Conservation (phyloP, 805 yeast genomes). For the Candida taoyuanica region DNA sequence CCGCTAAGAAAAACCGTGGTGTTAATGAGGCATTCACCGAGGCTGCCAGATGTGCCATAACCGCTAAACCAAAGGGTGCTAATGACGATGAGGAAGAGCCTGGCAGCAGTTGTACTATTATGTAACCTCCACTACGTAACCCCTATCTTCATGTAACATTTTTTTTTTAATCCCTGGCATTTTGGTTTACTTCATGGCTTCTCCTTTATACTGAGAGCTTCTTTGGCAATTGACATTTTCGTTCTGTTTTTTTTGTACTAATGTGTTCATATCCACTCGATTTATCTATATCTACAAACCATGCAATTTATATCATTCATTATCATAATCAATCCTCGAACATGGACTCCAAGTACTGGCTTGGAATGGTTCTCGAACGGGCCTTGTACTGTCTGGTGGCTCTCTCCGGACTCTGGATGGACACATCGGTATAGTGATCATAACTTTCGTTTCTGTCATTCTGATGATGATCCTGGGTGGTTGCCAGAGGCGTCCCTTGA, state of each 20-base stretch:
- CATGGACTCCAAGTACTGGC: slow-evolving; percentile 47
- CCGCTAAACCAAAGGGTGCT: slow-evolving; percentile 80
- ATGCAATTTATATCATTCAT: too few relatives aligned
- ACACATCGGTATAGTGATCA: slow-evolving; percentile 15
- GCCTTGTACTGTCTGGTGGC: slow-evolving; percentile 16
- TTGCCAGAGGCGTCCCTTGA: neutral
- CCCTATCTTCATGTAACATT: neutral
- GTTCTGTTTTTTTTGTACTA: neutral
- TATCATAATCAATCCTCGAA: slow-evolving; percentile 30
- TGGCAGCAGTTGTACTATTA: slow-evolving; percentile 35
- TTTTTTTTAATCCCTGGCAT: too few relatives aligned
- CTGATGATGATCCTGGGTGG: slow-evolving; percentile 9
- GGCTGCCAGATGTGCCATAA: slow-evolving; percentile 94
- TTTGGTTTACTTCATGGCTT: too few relatives aligned
- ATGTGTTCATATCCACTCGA: too few relatives aligned
- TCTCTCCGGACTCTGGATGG: slow-evolving; percentile 19
- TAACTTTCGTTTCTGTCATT: slow-evolving; percentile 9
- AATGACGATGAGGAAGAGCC: slow-evolving; percentile 37
- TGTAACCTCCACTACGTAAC: slow-evolving; percentile 29
- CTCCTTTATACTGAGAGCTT: too few relatives aligned
- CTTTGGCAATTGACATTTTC: neutral
- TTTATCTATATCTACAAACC: too few relatives aligned
- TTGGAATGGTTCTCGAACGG: slow-evolving; percentile 35
- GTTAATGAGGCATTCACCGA: slow-evolving; percentile 99
- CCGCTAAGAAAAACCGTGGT: slow-evolving; percentile 94